A percentile compares a stretch with the other conserved stretches of the same genome.
phyloP scores from a whole-genome alignment of 2,329 filamentous ascomycete genomes.

The Beauveria scarabaeidicola region DNA sequence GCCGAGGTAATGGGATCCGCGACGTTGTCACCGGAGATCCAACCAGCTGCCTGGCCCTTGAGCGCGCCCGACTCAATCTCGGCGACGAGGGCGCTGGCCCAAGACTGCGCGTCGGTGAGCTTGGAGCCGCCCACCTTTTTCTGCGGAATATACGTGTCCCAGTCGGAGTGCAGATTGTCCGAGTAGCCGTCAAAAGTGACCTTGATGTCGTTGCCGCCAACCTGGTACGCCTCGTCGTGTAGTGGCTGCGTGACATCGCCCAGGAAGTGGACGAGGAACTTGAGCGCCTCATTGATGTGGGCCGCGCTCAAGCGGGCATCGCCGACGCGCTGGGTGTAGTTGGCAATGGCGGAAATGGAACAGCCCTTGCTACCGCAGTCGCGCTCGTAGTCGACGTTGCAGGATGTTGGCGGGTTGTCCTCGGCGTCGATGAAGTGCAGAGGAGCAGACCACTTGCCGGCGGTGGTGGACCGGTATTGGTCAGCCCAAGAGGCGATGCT shows the following conservation, averaged over 20 bases:
- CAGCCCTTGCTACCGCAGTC: slow-evolving; percentile 18
- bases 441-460: slow-evolving; percentile 35
- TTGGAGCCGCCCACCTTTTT: slow-evolving; percentile 29
- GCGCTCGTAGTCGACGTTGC: slow-evolving; percentile 36
- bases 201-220: slow-evolving; percentile 33
- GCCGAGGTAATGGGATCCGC: slow-evolving; percentile 24
- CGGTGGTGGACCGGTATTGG: slow-evolving; percentile 35
- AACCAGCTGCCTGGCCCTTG: slow-evolving; percentile 24
- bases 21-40: slow-evolving; percentile 28
- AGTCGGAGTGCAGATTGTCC: slow-evolving; percentile 52
- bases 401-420: slow-evolving; percentile 20
- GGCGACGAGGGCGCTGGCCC: slow-evolving; percentile 26
- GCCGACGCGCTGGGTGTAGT: slow-evolving; percentile 20
- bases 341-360: slow-evolving; percentile 20
- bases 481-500: slow-evolving; percentile 37
- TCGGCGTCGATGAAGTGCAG: slow-evolving; percentile 48
- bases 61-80: slow-evolving; percentile 31
- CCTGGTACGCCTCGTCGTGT: slow-evolving; percentile 41
- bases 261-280: slow-evolving; percentile 37
- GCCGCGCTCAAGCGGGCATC: slow-evolving; percentile 13
- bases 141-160: slow-evolving; percentile 52
- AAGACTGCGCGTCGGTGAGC: slow-evolving; percentile 28
- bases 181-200: slow-evolving; percentile 27
- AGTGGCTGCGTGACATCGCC: slow-evolving; percentile 50
- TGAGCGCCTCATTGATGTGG: slow-evolving; percentile 16